A percentile compares a stretch with the other conserved stretches of the same genome.
phyloP scores from a whole-genome alignment of 257 asterid species.

The Jacaranda copaia region DNA sequence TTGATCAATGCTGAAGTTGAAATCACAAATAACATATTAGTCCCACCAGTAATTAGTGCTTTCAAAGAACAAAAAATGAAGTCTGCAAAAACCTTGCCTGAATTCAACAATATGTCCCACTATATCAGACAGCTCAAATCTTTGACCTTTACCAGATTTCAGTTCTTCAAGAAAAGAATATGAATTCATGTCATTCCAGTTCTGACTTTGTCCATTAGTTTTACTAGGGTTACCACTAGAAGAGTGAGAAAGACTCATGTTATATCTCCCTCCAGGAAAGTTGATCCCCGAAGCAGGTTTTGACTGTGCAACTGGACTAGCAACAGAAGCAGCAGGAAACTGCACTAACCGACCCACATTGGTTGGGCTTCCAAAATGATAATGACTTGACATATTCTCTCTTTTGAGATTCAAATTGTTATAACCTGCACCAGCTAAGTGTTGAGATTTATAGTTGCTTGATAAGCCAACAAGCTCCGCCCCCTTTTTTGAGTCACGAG shows the following conservation, averaged over 20 bases:
- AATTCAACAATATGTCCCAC: constrained; percentile 75
- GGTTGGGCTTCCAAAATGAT: constrained; percentile 34
- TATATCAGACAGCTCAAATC: constrained; percentile 74
- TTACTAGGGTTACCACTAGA: constrained; percentile 31
- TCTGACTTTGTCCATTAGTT: constrained; percentile 40
- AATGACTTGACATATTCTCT: constrained; percentile 34
- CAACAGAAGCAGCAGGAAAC: constrained; percentile 11
- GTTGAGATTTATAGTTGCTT: constrained; percentile 26
- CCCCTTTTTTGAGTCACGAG: constrained; percentile 30
- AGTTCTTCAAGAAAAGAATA: constrained; percentile 81
- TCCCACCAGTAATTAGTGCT: constrained; percentile 1
- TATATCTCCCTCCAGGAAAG: constrained; percentile 37
- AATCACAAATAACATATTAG: constrained; percentile 28
- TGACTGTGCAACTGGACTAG: constrained; percentile 18
- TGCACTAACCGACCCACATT: too few relatives aligned
- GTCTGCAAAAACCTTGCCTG: constrained; percentile 54
- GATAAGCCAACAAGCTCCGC: constrained; percentile 31
- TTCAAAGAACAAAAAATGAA: constrained; percentile 16
- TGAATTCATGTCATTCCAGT: constrained; percentile 37
- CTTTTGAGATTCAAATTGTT: constrained; percentile 33
- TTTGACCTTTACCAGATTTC: constrained; percentile 67
- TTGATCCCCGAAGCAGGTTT: constrained; percentile 36
- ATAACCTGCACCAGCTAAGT: constrained; percentile 24
- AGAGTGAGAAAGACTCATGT: constrained; percentile 34
- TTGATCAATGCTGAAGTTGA: constrained; percentile 73